Base-by-base conservation (phyloP, 225 moss, liverwort and hornwort genomes). In the Pseudoscleropodium purum region DNA sequence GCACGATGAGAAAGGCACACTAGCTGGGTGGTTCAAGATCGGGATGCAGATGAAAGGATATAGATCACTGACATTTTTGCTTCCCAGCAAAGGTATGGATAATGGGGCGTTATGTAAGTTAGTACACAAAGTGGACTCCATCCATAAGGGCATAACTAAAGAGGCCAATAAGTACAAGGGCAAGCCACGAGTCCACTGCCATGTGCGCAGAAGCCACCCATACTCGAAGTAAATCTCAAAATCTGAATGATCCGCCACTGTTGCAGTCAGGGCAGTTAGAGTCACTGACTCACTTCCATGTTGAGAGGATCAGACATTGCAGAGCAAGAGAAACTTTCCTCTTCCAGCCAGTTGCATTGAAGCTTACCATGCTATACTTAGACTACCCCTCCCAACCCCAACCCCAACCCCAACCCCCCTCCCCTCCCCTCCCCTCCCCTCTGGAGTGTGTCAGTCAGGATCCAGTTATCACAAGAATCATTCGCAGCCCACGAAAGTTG, bases 201-300 rank as follows among this genome's bases (percentile, higher is more conserved):
- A 89, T 23, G 89, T 41, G 70, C 15, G 18, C 90, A 90, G 86
- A 74, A 80, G 80, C 41, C 80, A 19, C 85, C 89, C 85, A 89
- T 85, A 85, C 89, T 80, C 16, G 13, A 65, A 66, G 83, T 72
- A 72, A 85, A 85, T 85, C 85, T 72, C 56, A 39, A 72, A 89
- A 62, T 85, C 89, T 85, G 80, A 79, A 27, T 30, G 45, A 84
- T 84, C 79, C 51, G n/a, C 54, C 81, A 69, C 90, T 90, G 90
- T 78, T 87, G 90, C 41, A 90, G 90, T 90, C 90, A 90, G 87
- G 78, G 83, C 90, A 89, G 89, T 85, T 80, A 80, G 85, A 79
- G 85, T 86, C 90, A 90, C 90, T 90, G 84, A 90, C 90, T 41
- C 87, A 27, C 87, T 90, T 90, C 83, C 90, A 87, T 87, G 78